These are phyloP conservation scores for Exophiala mesophila DNA, from an alignment of 2,329 filamentous ascomycete species.

Conservation along the genomic window DNA sequence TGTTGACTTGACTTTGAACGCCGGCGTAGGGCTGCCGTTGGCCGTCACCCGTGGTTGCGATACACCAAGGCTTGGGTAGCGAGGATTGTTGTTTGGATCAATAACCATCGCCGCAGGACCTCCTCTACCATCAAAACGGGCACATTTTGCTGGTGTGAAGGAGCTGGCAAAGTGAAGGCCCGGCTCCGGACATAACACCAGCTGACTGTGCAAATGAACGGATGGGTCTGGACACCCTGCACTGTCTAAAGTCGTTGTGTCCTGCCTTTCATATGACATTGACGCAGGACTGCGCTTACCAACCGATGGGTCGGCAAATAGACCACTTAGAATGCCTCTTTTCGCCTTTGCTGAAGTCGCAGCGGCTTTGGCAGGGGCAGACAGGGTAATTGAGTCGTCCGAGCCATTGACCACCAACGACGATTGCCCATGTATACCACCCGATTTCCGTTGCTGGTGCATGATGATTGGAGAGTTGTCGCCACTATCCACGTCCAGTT, in stretches of 20 bases:
- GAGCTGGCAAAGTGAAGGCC: conserved; percentile 10
- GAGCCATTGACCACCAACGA: not conserved
- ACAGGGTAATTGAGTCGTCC: conserved; percentile 16
- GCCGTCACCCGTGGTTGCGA: conserved; percentile 20
- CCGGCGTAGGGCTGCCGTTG: conserved; percentile 27
- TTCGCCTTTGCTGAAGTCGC: conserved; percentile 26
- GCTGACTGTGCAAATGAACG: conserved; percentile 15
- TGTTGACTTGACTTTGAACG: conserved; percentile 15
- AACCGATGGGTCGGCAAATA: conserved; percentile 14
- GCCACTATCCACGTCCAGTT: conserved; percentile 10
- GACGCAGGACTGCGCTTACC: conserved; percentile 5
- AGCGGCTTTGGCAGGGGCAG: conserved; percentile 23
- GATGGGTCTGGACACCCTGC: conserved; percentile 20
- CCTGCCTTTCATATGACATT: conserved; percentile 5
- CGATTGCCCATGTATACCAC: conserved; percentile 2
- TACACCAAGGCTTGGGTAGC: not conserved
- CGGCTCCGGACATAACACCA: conserved; percentile 22
- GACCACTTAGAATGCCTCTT: conserved; percentile 18
- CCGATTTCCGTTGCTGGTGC: conserved; percentile 16
- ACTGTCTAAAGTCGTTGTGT: not conserved
- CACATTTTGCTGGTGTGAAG: too few species aligned
- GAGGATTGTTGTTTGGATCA: too few species aligned
- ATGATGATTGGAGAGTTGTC: conserved; percentile 21
- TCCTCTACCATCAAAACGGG: too few species aligned
- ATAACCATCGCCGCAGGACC: too few species aligned